Evolutionary conservation across 805 yeast species (phyloP).

Genomic region (Candida berthetii): DNA sequence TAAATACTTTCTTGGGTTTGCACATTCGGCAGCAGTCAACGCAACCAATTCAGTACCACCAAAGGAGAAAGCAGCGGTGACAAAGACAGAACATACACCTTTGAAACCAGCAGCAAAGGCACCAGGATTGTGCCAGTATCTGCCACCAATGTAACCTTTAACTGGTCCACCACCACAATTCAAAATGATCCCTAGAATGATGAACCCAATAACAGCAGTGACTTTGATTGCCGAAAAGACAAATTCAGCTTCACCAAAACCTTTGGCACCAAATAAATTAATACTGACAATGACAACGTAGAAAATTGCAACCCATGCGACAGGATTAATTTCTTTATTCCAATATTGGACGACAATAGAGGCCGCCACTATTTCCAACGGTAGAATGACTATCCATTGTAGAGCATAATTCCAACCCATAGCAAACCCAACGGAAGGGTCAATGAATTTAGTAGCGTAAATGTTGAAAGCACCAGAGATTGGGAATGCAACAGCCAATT

Average conservation of each 20-base stretch:
- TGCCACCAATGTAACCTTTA: constrained; percentile 34
- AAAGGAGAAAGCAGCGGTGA: constrained; percentile 47
- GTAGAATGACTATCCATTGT: constrained; percentile 44
- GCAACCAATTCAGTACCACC: constrained; percentile 42
- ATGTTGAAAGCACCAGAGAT: constrained; percentile 60
- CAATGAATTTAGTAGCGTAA: constrained; percentile 50
- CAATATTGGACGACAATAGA: constrained; percentile 48
- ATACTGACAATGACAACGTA: constrained; percentile 38
- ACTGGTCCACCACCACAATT: constrained; percentile 37
- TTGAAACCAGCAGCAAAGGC: constrained; percentile 55
- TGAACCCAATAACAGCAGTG: constrained; percentile 39
- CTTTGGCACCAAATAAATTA: constrained; percentile 47
- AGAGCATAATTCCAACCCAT: constrained; percentile 52
- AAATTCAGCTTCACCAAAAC: constrained; percentile 50
- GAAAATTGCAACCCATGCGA: constrained; percentile 44
- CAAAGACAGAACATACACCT: constrained; percentile 43
- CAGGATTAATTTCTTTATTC: constrained; percentile 36
- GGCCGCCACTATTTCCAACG: constrained; percentile 47
- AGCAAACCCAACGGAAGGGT: constrained; percentile 56
- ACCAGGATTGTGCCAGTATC: constrained; percentile 50
- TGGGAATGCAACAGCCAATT: constrained; percentile 58
- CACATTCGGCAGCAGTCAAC: constrained; percentile 42
- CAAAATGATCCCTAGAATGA: constrained; percentile 40
- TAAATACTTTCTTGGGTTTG: constrained; percentile 37
- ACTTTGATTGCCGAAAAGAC: constrained; percentile 38